Conservation (phyloP, 495 filamentous ascomycete species). For the Tuber microsphaerosporum region DNA sequence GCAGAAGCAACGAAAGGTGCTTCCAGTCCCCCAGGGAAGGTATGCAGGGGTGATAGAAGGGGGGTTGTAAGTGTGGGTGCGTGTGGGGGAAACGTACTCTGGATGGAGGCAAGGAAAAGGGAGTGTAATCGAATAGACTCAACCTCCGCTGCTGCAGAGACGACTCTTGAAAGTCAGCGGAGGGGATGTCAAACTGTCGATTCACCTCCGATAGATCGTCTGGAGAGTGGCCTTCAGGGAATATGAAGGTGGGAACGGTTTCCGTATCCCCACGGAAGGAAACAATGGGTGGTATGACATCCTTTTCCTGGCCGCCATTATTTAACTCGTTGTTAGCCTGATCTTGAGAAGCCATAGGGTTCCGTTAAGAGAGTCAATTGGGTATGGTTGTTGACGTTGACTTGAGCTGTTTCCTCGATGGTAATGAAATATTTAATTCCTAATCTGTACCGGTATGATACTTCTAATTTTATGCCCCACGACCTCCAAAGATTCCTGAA, state of each 20-base stretch:
- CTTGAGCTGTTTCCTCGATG: constrained; percentile 15
- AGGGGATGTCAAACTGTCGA: constrained; percentile 18
- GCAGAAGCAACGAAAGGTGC: constrained; percentile 1
- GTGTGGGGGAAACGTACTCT: constrained; percentile 32
- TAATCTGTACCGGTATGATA: too few relatives aligned
- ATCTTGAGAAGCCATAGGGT: constrained; percentile 23
- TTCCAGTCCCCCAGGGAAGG: background rate
- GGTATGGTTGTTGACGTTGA: constrained; percentile 23
- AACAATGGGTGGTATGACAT: constrained; percentile 18
- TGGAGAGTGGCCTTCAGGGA: constrained; percentile 20
- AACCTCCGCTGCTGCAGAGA: constrained; percentile 36
- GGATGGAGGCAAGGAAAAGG: constrained; percentile 39
- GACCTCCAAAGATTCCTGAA: constrained; percentile 17
- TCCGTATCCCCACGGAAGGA: constrained; percentile 18
- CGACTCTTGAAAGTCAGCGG: constrained; percentile 20
- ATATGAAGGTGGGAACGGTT: constrained; percentile 30
- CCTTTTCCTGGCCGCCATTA: constrained; percentile 12
- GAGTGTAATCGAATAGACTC: constrained; percentile 38
- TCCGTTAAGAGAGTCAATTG: constrained; percentile 16
- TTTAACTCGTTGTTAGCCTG: constrained; percentile 20
- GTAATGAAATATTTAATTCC: constrained; percentile 4
- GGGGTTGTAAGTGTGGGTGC: background rate
- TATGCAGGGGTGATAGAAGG: background rate
- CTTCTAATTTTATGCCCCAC: constrained; percentile 19
- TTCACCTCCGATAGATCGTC: constrained; percentile 7